phyloP scores from a whole-genome alignment of 805 yeast genomes.

The Wickerhamiella vanderwaltii region DNA sequence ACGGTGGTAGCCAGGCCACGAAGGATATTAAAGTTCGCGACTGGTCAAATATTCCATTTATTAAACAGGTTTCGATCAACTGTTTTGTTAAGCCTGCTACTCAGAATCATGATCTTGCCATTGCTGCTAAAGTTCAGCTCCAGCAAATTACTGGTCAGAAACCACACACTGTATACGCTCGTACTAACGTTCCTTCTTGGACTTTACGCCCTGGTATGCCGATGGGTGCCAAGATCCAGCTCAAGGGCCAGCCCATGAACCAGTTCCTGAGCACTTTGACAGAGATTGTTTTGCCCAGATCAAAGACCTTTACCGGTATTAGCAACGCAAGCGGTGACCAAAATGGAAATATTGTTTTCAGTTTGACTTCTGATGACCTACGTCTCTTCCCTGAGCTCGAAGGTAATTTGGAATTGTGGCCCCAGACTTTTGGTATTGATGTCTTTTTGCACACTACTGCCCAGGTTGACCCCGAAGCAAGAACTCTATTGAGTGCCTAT shows the following conservation, averaged over 20 bases:
- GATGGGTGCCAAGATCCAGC: slow-evolving; percentile 77
- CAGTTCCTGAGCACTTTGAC: slow-evolving; percentile 79
- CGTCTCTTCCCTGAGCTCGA: slow-evolving; percentile 88
- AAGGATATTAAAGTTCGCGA: slow-evolving; percentile 60
- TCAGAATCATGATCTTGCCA: slow-evolving; percentile 56
- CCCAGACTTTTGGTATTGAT: slow-evolving; percentile 74
- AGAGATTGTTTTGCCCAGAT: slow-evolving; percentile 86
- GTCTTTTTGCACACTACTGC: slow-evolving; percentile 79
- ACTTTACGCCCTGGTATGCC: slow-evolving; percentile 74
- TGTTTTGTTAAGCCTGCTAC: slow-evolving; percentile 55
- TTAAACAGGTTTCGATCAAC: slow-evolving; percentile 57
- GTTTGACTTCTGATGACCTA: slow-evolving; percentile 64
- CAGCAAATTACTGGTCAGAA: slow-evolving; percentile 92
- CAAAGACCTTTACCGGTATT: slow-evolving; percentile 76
- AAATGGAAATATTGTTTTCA: slow-evolving; percentile 76
- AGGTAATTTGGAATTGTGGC: slow-evolving; percentile 79
- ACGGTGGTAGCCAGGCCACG: slow-evolving; percentile 60
- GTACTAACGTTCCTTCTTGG: slow-evolving; percentile 75
- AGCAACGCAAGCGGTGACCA: slow-evolving; percentile 68
- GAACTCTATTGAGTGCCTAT: slow-evolving; percentile 65
- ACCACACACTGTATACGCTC: slow-evolving; percentile 61
- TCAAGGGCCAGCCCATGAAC: slow-evolving; percentile 68
- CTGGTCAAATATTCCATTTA: slow-evolving; percentile 58
- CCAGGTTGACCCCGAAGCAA: slow-evolving; percentile 80
- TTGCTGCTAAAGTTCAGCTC: slow-evolving; percentile 64